Percentiles rank a stretch among this genome's conserved stretches.
phyloP scores from a whole-genome alignment of 2,329 filamentous ascomycete species.

The Madurella fahalii region DNA sequence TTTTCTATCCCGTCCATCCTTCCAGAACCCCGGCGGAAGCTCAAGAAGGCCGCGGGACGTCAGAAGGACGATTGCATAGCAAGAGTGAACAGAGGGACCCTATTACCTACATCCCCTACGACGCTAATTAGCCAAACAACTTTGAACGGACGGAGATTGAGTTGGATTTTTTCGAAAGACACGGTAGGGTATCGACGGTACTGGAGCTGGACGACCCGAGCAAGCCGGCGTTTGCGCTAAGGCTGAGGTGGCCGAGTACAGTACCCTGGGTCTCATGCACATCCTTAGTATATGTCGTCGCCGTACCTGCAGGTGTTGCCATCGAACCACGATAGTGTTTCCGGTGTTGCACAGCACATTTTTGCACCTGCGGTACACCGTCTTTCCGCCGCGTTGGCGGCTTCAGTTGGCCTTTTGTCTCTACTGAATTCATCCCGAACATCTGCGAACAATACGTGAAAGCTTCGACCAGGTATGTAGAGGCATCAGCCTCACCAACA shows the following conservation, averaged over 20 bases:
- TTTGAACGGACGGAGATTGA: too few relatives aligned
- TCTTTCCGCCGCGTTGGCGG: neutral
- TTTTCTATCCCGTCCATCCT: slow-evolving; percentile 1
- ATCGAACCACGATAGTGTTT: neutral
- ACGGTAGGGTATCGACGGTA: too few relatives aligned
- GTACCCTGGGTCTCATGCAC: neutral
- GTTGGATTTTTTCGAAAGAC: too few relatives aligned
- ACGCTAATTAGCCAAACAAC: too few relatives aligned
- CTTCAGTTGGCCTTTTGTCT: neutral
- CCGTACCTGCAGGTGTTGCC: neutral
- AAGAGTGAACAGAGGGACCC: neutral
- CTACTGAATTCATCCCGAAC: too few relatives aligned
- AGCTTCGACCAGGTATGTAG: too few relatives aligned
- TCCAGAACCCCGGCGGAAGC: slow-evolving; percentile 18
- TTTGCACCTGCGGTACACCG: neutral
- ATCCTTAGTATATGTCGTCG: neutral
- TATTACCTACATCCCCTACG: neutral
- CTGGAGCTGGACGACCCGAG: too few relatives aligned
- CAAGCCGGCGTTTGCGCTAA: too few relatives aligned
- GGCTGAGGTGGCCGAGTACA: neutral
- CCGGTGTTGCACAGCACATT: neutral
- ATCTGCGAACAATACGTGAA: too few relatives aligned
- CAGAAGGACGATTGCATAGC: neutral
- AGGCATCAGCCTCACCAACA: too few relatives aligned
- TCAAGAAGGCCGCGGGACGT: slow-evolving; percentile 1